Conservation (phyloP, 2,329 filamentous ascomycete species). For the Zasmidium cellare region DNA sequence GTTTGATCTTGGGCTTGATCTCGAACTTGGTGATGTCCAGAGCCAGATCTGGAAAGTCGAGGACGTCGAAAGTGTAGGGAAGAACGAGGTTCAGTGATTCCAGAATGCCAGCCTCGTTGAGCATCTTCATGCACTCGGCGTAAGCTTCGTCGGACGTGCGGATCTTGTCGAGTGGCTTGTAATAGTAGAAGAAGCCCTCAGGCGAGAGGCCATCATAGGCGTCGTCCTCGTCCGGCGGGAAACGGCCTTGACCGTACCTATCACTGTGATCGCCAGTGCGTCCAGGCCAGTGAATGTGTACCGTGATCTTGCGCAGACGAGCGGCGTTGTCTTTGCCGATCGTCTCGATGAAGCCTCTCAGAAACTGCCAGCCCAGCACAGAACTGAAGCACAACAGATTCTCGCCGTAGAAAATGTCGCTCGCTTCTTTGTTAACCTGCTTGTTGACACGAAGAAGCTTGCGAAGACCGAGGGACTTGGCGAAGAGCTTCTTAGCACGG, state of each 20-base stretch:
- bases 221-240: too few relatives aligned
- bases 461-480: background rate
- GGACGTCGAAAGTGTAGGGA: background rate
- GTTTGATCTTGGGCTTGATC: background rate
- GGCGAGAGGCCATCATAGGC: background rate
- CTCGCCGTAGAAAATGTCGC: slow-evolving; percentile 44
- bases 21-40: background rate
- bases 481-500: background rate
- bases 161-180: background rate
- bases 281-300: slow-evolving; percentile 7
- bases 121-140: background rate
- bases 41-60: background rate
- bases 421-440: slow-evolving; percentile 41
- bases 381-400: slow-evolving; percentile 41
- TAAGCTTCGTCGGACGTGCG: background rate
- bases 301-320: slow-evolving; percentile 1
- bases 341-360: slow-evolving; percentile 2
- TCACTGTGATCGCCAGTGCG: background rate
- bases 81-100: slow-evolving; percentile 2
- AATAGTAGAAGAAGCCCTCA: background rate
- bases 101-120: slow-evolving; percentile 4
- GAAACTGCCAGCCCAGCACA: background rate
- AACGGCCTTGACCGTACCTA: too few relatives aligned
- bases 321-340: slow-evolving; percentile 1
- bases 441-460: slow-evolving; percentile 9